Conservation (phyloP, 1,139 yeast species). For the Geotrichum restrictum region DNA sequence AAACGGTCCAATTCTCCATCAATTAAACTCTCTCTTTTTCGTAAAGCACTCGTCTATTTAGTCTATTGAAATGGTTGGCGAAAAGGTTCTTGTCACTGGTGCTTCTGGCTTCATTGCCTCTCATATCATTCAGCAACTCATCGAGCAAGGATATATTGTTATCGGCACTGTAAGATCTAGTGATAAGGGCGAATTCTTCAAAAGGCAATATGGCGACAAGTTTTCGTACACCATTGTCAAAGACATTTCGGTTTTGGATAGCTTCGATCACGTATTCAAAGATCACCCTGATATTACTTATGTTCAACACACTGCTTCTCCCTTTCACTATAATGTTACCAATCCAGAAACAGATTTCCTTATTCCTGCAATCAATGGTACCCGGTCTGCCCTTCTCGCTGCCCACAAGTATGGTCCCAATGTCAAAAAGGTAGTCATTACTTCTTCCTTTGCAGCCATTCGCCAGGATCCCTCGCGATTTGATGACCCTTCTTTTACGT, state of each 20-base stretch:
- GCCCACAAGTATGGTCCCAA: conserved; percentile 45
- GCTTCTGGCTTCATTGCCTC: conserved; percentile 59
- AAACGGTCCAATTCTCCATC: too few species aligned
- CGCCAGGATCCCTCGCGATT: conserved; percentile 38
- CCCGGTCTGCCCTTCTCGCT: conserved; percentile 44
- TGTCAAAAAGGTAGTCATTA: conserved; percentile 50
- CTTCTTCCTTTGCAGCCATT: conserved; percentile 55
- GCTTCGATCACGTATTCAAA: conserved; percentile 52
- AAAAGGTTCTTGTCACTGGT: conserved; percentile 50
- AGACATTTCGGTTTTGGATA: conserved; percentile 53
- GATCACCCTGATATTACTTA: conserved; percentile 45
- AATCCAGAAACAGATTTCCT: conserved; percentile 43
- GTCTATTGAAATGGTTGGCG: background rate
- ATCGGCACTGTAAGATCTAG: conserved; percentile 58
- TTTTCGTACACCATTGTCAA: conserved; percentile 32
- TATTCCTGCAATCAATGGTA: conserved; percentile 52
- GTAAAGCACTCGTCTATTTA: too few species aligned
- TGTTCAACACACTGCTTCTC: conserved; percentile 62
- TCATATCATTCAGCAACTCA: conserved; percentile 42
- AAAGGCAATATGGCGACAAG: conserved; percentile 26
- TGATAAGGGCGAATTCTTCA: conserved; percentile 48
- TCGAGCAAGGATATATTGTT: conserved; percentile 46
- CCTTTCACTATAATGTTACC: conserved; percentile 42
- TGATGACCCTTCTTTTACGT: conserved; percentile 26
- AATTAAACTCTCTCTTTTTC: too few species aligned